Evolutionary conservation across 441 rosid genomes (phyloP), one percentile per base, ranked within the genome.

Genomic region (Corymbia citriodora): DNA sequence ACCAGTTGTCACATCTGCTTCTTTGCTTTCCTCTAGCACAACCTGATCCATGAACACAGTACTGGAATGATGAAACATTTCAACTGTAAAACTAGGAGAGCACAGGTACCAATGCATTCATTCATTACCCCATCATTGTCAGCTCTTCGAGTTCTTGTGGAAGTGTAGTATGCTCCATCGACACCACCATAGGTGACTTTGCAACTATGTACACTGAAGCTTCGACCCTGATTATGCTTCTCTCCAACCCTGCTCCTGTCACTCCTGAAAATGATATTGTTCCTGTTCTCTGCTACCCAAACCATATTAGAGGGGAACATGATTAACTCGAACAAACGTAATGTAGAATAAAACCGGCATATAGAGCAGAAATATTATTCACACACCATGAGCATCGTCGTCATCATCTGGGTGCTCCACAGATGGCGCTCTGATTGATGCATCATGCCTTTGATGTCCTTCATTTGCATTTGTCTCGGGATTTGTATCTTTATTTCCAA

Each of bases 131-230:
- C 99, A 92, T 96, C 97, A 89, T 88, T 91, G 91, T 93, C 98
- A 4, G 93, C 90, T 92, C 95, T 96, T 89, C 95, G 95, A 87
- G 94, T 93, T 92, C 94, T 95, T 19, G 95, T 93, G 9, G 96
- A 94, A 88, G 97, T 94, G 90, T 96, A 97, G 90, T 96, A 98
- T n/a, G 97, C 96, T 87, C 99, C 99, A 92, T 97, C 92, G 13
- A 95, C 93, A 83, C 99, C 99, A 45, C 99, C 99, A 88, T 94
- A 95, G 2, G 97, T 95, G 87, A 95, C 97, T 93, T 93, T 96
- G 91, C 92, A 93, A 79, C 93, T 92, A 85, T 93, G 94, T 54
- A 91, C 93, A 90, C 95, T 91, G 88, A 91, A 92, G 74, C 82
- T 92, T n/a, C 53, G 92, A 89, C 91, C 91, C 90, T 91, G 93